Base-by-base conservation (phyloP, 768 basidiomycete species). In the Termitomyces sp. region DNA sequence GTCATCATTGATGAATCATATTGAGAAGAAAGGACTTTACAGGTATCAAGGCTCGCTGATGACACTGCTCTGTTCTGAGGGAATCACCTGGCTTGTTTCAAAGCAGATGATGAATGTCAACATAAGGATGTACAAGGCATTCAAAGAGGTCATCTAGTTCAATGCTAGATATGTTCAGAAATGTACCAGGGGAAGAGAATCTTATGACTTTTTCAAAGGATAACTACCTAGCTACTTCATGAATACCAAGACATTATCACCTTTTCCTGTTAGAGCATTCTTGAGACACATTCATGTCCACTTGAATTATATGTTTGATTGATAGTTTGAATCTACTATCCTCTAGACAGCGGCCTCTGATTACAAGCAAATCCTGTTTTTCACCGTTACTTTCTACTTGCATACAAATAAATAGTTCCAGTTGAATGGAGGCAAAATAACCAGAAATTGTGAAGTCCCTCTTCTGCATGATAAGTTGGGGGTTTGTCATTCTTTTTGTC, bases 161-260 rank as follows among this genome's bases (percentile, higher is more conserved):
- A n/a, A n/a, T n/a, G n/a, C n/a, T n/a, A 34, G 58, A 35, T 59
- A 59, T 26, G 17, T 43, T 10, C 58, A 59, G 51, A 59, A n/a
- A 59, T 19, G 30, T 37, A n/a, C 51, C 42, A 11, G 54, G 58
- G 2, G 21, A 48, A 19, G n/a, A 47, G 7, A 59, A 59, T 34
- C 54, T 59, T 15, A 45, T 59, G 1, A 43, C 45, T 7, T 50
- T 52, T 32, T n/a, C n/a, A n/a, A n/a, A 32, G 14, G 43, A 45
- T 4, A 40, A 56, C 10, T 56, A 51, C 26, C 52, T 52, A 28
- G 19, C 17, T 35, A 3, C 2, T 10, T 9, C n/a, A n/a, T n/a
- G 26, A 17, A n/a, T 45, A 46, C 4, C 21, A 5, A 22, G 7
- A n/a, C n/a, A n/a, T n/a, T n/a, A n/a, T n/a, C n/a, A 6, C n/a